Base-by-base conservation (phyloP, 495 filamentous ascomycete genomes). In the Choiromyces venosus region DNA sequence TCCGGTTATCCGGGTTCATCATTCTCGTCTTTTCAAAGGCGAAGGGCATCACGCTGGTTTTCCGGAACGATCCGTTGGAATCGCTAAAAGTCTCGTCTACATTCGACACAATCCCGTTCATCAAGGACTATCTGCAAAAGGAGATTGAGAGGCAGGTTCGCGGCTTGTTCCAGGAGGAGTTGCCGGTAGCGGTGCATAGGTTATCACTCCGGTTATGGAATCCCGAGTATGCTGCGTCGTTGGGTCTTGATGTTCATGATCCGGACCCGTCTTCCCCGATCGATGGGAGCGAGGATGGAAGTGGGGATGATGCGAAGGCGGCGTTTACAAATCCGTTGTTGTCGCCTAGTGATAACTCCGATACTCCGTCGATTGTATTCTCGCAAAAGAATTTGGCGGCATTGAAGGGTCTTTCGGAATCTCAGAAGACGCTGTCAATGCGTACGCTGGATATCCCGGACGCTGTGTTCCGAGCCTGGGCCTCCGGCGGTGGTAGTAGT, bases 71-170 rank as follows among this genome's bases (percentile, higher is more conserved):
- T 83, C 95, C 95, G 2, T 88, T 99, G 69, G 95, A 99, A 79
- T 97, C 93, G 19, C 89, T 99, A 75, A 98, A 97, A 85, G 95
- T 99, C 74, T 97, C 95, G 3, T 97, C 93, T 72, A 99, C 95
- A 37, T 99, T 98, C 82, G 95, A 99, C 84, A 97, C 95, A 16
- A 99, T 99, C 78, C 94, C 94, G 14, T 99, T 98, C 78, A 94
- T 99, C 70, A 90, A 94, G 71, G 94, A 98, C 81, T 99, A 97
- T 82, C 85, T 99, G 66, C 95, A 99, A 80, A 93, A 91, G 79
- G 96, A 94, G 71, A 99, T 99, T 79, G 95, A 99, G 83, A 90
- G 86, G n/a, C 95, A 98, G 81, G 84, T 99, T 42, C 88, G 95
- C 56, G 91, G 92, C 66, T 81, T 99, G 78, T 93, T 99, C 82